phyloP scores from a whole-genome alignment of 164 flowering plant species.

The Piper longum region DNA sequence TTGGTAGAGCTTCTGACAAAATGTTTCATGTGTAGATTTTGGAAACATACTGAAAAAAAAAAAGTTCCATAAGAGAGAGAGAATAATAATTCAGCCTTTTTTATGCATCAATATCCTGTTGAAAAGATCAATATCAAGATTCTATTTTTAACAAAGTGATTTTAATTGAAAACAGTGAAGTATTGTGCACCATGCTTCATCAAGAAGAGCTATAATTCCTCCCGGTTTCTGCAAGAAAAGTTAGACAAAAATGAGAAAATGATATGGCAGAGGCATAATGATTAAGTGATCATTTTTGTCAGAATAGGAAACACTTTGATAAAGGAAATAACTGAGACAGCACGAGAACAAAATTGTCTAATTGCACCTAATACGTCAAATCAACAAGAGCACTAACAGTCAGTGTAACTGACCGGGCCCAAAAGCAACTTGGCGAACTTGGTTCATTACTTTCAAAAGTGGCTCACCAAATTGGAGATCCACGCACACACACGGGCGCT shows the following conservation, averaged over 20 bases:
- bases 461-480: too few relatives aligned
- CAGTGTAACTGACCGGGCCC: too few relatives aligned
- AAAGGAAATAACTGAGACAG: too few relatives aligned
- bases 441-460: too few relatives aligned
- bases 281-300: not conserved
- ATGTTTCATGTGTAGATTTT: slow-evolving; percentile 84
- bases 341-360: too few relatives aligned
- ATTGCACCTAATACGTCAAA: too few relatives aligned
- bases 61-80: not conserved
- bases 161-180: slow-evolving; percentile 2
- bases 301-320: too few relatives aligned
- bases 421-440: too few relatives aligned
- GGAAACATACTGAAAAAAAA: slow-evolving; percentile 71
- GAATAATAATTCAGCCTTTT: not conserved
- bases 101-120: not conserved
- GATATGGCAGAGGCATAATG: not conserved
- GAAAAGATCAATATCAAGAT: not conserved
- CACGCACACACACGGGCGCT: too few relatives aligned
- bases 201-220: slow-evolving; percentile 75
- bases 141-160: not conserved
- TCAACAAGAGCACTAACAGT: too few relatives aligned
- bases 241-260: slow-evolving; percentile 3
- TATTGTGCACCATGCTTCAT: slow-evolving; percentile 70
- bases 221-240: slow-evolving; percentile 70
- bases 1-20: slow-evolving; percentile 76